Conservation (phyloP, 257 asterid species). For the Fraxinus excelsior region DNA sequence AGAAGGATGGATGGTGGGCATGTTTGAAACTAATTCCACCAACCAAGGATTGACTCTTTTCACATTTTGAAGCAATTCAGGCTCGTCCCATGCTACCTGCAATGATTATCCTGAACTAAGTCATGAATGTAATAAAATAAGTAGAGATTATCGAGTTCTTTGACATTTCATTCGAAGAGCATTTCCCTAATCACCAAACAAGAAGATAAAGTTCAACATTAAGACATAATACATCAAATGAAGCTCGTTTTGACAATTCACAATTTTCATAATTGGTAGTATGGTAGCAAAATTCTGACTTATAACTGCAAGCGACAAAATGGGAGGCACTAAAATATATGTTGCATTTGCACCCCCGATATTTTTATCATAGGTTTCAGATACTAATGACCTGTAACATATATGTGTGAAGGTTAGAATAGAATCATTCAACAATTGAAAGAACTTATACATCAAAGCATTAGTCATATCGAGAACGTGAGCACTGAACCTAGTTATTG, state of each 20-base stretch:
- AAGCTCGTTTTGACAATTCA: not conserved
- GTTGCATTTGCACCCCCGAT: not conserved
- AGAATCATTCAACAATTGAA: not conserved
- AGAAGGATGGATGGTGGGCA: slow-evolving; percentile 52
- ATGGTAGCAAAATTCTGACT: not conserved
- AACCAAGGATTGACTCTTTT: slow-evolving; percentile 69
- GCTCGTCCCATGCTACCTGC: slow-evolving; percentile 73
- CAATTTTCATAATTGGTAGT: not conserved
- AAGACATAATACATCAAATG: not conserved
- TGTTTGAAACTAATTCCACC: slow-evolving; percentile 59
- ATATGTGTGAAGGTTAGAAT: not conserved
- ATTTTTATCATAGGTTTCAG: too few species aligned
- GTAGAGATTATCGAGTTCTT: not conserved
- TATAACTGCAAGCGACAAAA: not conserved
- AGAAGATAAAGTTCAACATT: not conserved
- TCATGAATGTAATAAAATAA: not conserved
- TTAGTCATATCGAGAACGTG: not conserved
- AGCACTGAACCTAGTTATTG: not conserved
- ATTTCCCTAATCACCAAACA: not conserved
- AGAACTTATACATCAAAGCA: not conserved
- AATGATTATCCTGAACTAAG: slow-evolving; percentile 17
- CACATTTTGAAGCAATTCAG: slow-evolving; percentile 65
- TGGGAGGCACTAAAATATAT: not conserved
- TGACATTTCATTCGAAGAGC: not conserved
- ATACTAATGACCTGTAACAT: not conserved